Evolutionary conservation across 345 rosid species (phyloP).

Genomic region (Citrus glauca): DNA sequence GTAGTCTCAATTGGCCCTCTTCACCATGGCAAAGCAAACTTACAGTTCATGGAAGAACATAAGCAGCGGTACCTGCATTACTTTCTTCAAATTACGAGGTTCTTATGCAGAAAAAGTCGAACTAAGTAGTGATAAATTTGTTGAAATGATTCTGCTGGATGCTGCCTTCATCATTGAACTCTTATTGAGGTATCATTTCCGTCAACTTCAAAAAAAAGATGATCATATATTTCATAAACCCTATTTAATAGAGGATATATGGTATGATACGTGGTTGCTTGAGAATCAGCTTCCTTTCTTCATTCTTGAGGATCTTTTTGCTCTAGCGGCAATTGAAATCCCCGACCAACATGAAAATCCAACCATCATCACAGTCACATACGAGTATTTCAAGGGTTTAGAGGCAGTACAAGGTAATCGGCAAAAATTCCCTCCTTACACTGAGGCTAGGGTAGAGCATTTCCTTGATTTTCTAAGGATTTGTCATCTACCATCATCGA

Average conservation of each 20-base stretch:
- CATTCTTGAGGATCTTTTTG: slow-evolving; percentile 3
- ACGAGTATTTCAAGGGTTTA: background rate
- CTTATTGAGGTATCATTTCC: background rate
- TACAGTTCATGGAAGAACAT: too few species aligned
- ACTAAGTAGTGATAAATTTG: background rate
- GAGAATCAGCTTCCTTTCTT: slow-evolving; percentile 16
- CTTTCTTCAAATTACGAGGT: background rate
- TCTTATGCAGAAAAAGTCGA: slow-evolving; percentile 9
- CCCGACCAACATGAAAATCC: background rate
- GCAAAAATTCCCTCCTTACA: background rate
- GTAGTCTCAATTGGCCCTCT: too few species aligned
- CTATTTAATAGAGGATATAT: background rate
- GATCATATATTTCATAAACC: slow-evolving; percentile 5
- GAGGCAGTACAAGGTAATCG: background rate
- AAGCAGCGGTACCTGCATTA: too few species aligned
- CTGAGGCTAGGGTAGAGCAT: background rate
- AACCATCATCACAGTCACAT: background rate
- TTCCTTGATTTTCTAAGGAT: background rate
- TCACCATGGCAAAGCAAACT: too few species aligned
- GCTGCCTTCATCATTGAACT: slow-evolving; percentile 5
- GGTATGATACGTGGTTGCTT: slow-evolving; percentile 3
- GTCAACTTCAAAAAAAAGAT: too few species aligned
- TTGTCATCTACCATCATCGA: background rate
- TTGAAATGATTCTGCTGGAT: slow-evolving; percentile 5
- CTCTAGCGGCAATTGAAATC: background rate